Conservation (phyloP, 352 stramenopile genomes). For the Peronospora tabacina region DNA sequence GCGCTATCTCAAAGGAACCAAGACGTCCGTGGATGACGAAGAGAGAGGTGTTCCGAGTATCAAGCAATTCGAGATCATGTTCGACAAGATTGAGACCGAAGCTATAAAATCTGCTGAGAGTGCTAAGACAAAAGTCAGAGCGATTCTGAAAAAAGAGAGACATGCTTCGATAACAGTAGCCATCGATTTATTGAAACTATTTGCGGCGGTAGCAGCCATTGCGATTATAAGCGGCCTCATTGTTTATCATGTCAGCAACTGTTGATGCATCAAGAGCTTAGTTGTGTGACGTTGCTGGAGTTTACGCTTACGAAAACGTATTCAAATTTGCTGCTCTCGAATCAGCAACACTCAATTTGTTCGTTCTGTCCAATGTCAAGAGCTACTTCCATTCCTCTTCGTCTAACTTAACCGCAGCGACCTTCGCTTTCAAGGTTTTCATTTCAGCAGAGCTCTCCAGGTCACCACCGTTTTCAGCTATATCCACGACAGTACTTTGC, state of each 20-base stretch:
- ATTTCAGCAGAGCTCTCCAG: constrained; percentile 1
- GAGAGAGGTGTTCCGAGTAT: constrained; percentile 7
- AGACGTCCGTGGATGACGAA: constrained; percentile 4
- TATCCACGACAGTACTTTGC: neutral
- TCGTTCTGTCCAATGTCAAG: neutral
- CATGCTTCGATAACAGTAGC: constrained; percentile 12
- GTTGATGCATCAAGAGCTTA: neutral
- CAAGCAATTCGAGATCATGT: constrained; percentile 1
- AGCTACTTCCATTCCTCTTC: constrained; percentile 27
- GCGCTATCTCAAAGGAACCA: constrained; percentile 5
- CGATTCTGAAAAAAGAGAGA: constrained; percentile 10
- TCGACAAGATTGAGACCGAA: constrained; percentile 3
- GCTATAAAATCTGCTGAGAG: neutral
- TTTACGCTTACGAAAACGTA: too few relatives aligned
- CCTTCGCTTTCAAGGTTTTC: constrained; percentile 18
- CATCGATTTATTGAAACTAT: constrained; percentile 21
- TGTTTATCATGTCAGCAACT: constrained; percentile 17
- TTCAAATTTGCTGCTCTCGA: too few relatives aligned
- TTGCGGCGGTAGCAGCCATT: constrained; percentile 8
- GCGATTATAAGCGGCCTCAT: constrained; percentile 13
- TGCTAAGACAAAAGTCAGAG: constrained; percentile 11
- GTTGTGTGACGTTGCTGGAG: too few relatives aligned
- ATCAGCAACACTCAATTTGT: neutral
- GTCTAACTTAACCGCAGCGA: constrained; percentile 24
- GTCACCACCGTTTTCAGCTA: constrained; percentile 6